A percentile compares a stretch with the other conserved stretches of the same genome.
These are phyloP conservation scores for Sinapis alba DNA, from an alignment of 441 rosid genomes.

Conservation along the genomic window DNA sequence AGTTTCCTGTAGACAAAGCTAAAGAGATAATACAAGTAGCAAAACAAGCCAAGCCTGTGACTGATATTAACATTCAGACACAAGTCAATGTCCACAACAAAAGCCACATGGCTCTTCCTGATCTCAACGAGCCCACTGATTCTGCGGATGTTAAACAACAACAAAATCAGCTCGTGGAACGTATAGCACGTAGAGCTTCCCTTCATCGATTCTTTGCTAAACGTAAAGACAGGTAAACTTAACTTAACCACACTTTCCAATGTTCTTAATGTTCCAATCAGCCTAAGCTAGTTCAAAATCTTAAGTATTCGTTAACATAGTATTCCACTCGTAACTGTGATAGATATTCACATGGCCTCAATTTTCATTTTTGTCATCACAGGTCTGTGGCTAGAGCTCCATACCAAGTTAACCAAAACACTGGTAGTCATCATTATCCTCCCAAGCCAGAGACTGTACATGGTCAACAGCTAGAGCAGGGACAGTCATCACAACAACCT, in stretches of 20 bases:
- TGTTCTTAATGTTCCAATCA: no score
- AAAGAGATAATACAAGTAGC: conserved; percentile 58
- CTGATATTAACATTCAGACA: conserved; percentile 9
- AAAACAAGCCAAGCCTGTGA: conserved; percentile 27
- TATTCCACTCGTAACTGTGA: not conserved
- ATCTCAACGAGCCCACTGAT: conserved; percentile 43
- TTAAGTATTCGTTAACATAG: no score
- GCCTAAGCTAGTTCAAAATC: no score
- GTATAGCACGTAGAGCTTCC: conserved; percentile 57
- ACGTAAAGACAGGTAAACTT: conserved; percentile 64
- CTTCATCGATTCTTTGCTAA: conserved; percentile 67
- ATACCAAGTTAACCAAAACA: conserved; percentile 47
- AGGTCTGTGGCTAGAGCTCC: conserved; percentile 71
- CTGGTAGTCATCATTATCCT: conserved; percentile 19
- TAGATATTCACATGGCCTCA: not conserved
- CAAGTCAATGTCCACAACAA: conserved; percentile 20
- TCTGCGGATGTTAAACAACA: conserved; percentile 11
- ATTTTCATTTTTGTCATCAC: conserved; percentile 13
- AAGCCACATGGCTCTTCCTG: conserved; percentile 42
- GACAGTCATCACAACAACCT: conserved; percentile 33
- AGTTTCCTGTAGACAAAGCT: conserved; percentile 56
- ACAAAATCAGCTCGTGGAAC: conserved; percentile 39
- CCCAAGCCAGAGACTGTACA: conserved; percentile 29
- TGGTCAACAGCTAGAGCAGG: conserved; percentile 32
- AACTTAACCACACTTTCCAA: no score